Conservation (phyloP, 192 early-diverging fungal species). For the Kappamyces sp. region DNA sequence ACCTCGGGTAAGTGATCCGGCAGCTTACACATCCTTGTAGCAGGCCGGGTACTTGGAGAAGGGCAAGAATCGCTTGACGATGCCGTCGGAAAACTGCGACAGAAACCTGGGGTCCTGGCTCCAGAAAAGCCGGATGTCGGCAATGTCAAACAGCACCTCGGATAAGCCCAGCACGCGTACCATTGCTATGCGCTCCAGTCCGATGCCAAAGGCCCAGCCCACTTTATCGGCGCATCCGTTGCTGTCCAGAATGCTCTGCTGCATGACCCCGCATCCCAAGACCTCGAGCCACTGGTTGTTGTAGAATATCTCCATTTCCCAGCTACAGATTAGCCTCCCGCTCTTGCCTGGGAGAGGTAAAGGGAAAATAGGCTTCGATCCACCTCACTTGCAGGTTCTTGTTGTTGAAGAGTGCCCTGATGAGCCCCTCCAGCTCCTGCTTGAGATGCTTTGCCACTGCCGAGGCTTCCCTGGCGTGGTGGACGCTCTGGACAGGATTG, state of each 20-base stretch:
- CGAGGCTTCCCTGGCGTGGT: constrained; percentile 53
- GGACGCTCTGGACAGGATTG: constrained; percentile 73
- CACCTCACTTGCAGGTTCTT: constrained; percentile 75
- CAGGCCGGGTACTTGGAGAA: constrained; percentile 90
- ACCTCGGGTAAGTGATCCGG: constrained; percentile 13
- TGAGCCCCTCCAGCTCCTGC: constrained; percentile 76
- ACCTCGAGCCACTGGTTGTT: constrained; percentile 93
- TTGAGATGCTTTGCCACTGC: constrained; percentile 67
- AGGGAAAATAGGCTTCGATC: constrained; percentile 93
- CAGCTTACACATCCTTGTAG: constrained; percentile 72
- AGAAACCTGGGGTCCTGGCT: constrained; percentile 79
- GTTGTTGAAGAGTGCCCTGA: constrained; percentile 63
- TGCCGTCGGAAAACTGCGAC: constrained; percentile 66
- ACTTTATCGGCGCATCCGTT: constrained; percentile 71
- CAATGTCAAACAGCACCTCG: constrained; percentile 71
- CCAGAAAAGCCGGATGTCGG: constrained; percentile 97
- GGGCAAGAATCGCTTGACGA: constrained; percentile 70
- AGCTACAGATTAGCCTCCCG: constrained; percentile 43
- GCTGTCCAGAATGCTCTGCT: constrained; percentile 72
- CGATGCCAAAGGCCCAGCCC: constrained; percentile 98
- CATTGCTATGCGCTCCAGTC: constrained; percentile 93
- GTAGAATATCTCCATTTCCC: constrained; percentile 94
- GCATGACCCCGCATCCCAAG: constrained; percentile 86
- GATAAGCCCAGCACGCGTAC: constrained; percentile 33
- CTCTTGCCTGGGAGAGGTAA: constrained; percentile 69